Base-by-base conservation (phyloP, 129 eudicot species). In the Pulicaria dysenterica region DNA sequence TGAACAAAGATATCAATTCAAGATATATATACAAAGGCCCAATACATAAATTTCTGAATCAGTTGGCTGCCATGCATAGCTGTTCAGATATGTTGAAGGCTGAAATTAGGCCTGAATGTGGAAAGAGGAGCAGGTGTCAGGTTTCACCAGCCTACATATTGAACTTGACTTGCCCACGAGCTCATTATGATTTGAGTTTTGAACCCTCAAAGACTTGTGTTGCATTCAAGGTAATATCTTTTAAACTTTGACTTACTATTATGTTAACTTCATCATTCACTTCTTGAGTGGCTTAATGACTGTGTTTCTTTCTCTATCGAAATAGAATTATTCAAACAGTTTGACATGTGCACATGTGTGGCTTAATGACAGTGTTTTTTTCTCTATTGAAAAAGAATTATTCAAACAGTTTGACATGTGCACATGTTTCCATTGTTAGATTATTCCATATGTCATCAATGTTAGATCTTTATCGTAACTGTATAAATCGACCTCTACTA, bases 1-100 rank as follows among this genome's bases (percentile, higher is more conserved):
- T 58, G 39, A 53, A 31, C 16, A 57, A 84, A 95, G 99, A 95
- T 79, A 79, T 95, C 73, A 95, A 88, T 77, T 90, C 99, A 77
- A 88, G 96, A 78, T 82, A 83, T 77, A 60, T 88, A 57, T 83
- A 77, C 75, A 88, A 80, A 82, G 88, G 99, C 68, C 96, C 94
- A 16, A 85, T 95, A 43, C 99, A 95, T 75, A 95, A 88, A 59
- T 59, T 88, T 67, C 70, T 95, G 82, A 84, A 83, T 80, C 84
- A 85, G 71, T 66, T 90, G 80, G 96, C 96, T 57, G 81, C 78
- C 45, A 74, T 43, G 59, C 83, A 82, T 84, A 69, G 43, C 65
- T 67, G 16, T 75, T 73, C 63, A 55, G 83, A 71, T 65, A 39
- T 72, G 40, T 62, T 76, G 70, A 85, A 80, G 77, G 85, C 75